Conservation (phyloP, 176 grass and related monocot species). For the Lolium multiflorum region DNA sequence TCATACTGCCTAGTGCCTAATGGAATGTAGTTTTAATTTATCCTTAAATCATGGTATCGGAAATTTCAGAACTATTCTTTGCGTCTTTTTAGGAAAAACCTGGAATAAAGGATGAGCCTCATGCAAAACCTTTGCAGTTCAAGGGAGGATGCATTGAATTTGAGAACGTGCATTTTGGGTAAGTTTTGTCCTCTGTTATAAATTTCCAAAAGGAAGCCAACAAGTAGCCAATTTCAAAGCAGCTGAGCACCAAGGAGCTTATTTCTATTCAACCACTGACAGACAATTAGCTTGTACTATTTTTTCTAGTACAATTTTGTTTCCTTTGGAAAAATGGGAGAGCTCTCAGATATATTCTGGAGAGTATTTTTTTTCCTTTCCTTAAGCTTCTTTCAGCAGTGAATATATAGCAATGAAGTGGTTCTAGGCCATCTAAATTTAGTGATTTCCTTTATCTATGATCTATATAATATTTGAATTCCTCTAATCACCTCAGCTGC, state of each 20-base stretch:
- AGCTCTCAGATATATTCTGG: conserved; percentile 5
- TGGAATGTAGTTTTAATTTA: conserved; percentile 42
- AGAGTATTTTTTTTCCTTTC: conserved; percentile 23
- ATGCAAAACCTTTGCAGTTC: conserved; percentile 82
- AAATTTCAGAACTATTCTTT: conserved; percentile 41
- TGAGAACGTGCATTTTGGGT: conserved; percentile 96
- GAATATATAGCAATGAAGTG: conserved; percentile 25
- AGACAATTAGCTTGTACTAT: not conserved
- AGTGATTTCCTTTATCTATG: conserved; percentile 24
- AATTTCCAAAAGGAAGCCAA: conserved; percentile 12
- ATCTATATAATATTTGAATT: conserved; percentile 31
- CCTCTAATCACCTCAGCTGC: conserved; percentile 25
- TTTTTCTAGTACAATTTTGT: conserved; percentile 18
- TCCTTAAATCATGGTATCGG: conserved; percentile 42
- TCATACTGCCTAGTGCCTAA: conserved; percentile 7
- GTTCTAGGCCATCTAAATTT: conserved; percentile 33
- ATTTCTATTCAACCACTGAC: conserved; percentile 13
- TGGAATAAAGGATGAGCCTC: conserved; percentile 74
- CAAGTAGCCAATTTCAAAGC: conserved; percentile 18
- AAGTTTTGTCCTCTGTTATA: conserved; percentile 40
- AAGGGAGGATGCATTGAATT: conserved; percentile 91
- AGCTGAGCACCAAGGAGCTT: not conserved
- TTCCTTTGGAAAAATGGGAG: conserved; percentile 27
- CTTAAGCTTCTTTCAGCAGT: conserved; percentile 19
- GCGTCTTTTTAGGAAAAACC: conserved; percentile 77